phyloP scores from a whole-genome alignment of 768 basidiomycete genomes.

The Mycena leptocephala region DNA sequence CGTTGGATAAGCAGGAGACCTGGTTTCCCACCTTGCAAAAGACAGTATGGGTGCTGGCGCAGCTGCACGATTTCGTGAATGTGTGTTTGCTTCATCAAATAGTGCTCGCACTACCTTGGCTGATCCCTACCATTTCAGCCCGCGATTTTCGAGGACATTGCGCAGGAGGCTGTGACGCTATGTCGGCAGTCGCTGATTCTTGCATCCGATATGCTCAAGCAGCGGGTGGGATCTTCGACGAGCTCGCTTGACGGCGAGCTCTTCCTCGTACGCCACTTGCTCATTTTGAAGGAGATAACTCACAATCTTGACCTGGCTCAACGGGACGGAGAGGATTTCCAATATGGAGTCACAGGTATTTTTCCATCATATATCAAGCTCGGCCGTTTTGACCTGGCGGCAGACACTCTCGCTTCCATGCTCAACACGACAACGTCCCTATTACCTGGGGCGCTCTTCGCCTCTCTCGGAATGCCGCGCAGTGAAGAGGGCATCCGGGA shows the following conservation, averaged over 20 bases:
- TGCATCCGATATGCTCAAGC: slow-evolving; percentile 78
- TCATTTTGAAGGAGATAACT: slow-evolving; percentile 94
- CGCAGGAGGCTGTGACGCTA: slow-evolving; percentile 90
- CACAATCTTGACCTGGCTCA: slow-evolving; percentile 79
- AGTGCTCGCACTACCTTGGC: neutral
- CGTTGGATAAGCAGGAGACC: slow-evolving; percentile 82
- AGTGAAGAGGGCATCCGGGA: slow-evolving; percentile 76
- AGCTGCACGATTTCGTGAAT: slow-evolving; percentile 94
- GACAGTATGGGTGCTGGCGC: slow-evolving; percentile 93
- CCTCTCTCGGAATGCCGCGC: slow-evolving; percentile 77
- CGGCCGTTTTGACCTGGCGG: slow-evolving; percentile 9
- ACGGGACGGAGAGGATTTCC: slow-evolving; percentile 57
- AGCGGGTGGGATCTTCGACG: slow-evolving; percentile 58
- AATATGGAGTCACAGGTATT: slow-evolving; percentile 71
- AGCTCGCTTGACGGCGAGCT: slow-evolving; percentile 80
- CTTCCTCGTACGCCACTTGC: slow-evolving; percentile 91
- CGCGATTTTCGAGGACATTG: slow-evolving; percentile 97
- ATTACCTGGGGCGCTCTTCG: slow-evolving; percentile 79
- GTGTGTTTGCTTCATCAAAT: slow-evolving; percentile 57
- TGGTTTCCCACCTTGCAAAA: slow-evolving; percentile 95
- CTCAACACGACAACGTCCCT: slow-evolving; percentile 73
- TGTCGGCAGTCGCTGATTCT: slow-evolving; percentile 87
- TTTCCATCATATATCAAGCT: neutral
- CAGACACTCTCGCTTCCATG: slow-evolving; percentile 74
- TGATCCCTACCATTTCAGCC: slow-evolving; percentile 64